Percentiles rank a stretch among this genome's conserved stretches.
Conservation (phyloP, 116 monocot genomes). For the Phalaenopsis hybrid region DNA sequence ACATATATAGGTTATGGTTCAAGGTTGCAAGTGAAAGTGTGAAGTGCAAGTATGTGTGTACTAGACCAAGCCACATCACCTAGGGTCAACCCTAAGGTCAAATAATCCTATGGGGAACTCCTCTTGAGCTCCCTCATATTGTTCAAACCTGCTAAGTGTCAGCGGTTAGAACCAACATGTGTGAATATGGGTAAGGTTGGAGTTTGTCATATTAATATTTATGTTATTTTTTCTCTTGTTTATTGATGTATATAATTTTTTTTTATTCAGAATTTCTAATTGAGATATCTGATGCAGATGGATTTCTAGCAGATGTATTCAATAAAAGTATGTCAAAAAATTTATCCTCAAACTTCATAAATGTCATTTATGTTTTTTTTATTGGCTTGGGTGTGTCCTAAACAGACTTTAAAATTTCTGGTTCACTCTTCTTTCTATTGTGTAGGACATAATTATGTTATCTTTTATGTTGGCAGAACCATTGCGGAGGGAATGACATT, state of each 20-base stretch:
- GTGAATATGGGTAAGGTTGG: constrained; percentile 64
- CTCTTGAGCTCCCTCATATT: too few relatives aligned
- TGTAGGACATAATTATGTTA: neutral
- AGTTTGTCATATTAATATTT: neutral
- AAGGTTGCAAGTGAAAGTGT: too few relatives aligned
- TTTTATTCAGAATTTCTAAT: constrained; percentile 7
- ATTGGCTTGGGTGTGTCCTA: neutral
- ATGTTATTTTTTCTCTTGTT: neutral
- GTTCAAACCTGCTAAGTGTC: too few relatives aligned
- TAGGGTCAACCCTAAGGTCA: too few relatives aligned
- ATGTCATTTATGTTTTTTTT: neutral
- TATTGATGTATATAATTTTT: neutral
- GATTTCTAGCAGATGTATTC: constrained; percentile 74
- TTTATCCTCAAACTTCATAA: neutral
- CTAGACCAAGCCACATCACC: too few relatives aligned
- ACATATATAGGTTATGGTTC: too few relatives aligned
- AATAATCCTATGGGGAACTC: too few relatives aligned
- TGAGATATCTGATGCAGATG: constrained; percentile 54
- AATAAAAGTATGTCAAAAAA: constrained; percentile 70
- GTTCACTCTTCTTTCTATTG: neutral
- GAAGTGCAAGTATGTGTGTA: too few relatives aligned
- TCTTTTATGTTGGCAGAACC: constrained; percentile 10
- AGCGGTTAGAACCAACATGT: constrained; percentile 2
- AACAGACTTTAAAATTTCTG: neutral
- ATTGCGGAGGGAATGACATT: constrained; percentile 46